Percentiles rank a stretch among this genome's conserved stretches.
Evolutionary conservation across 805 yeast genomes (phyloP).

Genomic region (Cyberlindnera sargentensis): DNA sequence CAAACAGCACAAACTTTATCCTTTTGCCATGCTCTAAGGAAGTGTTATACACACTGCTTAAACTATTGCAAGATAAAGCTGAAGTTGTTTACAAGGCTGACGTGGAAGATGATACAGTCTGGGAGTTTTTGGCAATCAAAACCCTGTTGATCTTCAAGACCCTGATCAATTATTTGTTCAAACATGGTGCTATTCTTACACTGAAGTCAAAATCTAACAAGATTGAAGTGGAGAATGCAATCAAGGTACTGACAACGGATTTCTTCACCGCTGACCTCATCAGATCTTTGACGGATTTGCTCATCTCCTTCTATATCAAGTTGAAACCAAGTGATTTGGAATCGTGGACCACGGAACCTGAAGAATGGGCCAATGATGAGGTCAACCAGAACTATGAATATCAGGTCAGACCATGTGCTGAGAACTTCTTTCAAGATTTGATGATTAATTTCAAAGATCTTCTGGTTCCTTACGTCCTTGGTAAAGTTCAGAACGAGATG

Average conservation of each 20-base stretch:
- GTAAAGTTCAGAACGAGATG: conserved; percentile 43
- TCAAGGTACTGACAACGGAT: conserved; percentile 41
- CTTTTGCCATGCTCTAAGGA: conserved; percentile 57
- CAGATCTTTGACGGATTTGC: conserved; percentile 51
- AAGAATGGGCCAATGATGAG: conserved; percentile 88
- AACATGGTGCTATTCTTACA: conserved; percentile 57
- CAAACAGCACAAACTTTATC: conserved; percentile 64
- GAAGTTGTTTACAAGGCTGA: conserved; percentile 51
- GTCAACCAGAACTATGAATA: conserved; percentile 71
- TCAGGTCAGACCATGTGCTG: conserved; percentile 82
- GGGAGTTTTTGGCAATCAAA: conserved; percentile 70
- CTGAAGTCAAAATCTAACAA: conserved; percentile 60
- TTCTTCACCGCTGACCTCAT: conserved; percentile 55
- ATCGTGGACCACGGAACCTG: conserved; percentile 81
- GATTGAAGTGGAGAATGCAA: conserved; percentile 53
- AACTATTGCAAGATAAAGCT: conserved; percentile 58
- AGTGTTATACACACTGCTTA: conserved; percentile 54
- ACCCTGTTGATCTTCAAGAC: conserved; percentile 58
- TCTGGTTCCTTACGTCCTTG: conserved; percentile 48
- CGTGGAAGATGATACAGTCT: conserved; percentile 41
- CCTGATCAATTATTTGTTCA: conserved; percentile 52
- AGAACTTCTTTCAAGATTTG: conserved; percentile 72
- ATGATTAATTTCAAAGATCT: conserved; percentile 54
- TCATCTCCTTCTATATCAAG: conserved; percentile 68
- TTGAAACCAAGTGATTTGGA: conserved; percentile 72